Evolutionary conservation across 2,329 filamentous ascomycete species (phyloP).

Genomic region (Didymella sp.): DNA sequence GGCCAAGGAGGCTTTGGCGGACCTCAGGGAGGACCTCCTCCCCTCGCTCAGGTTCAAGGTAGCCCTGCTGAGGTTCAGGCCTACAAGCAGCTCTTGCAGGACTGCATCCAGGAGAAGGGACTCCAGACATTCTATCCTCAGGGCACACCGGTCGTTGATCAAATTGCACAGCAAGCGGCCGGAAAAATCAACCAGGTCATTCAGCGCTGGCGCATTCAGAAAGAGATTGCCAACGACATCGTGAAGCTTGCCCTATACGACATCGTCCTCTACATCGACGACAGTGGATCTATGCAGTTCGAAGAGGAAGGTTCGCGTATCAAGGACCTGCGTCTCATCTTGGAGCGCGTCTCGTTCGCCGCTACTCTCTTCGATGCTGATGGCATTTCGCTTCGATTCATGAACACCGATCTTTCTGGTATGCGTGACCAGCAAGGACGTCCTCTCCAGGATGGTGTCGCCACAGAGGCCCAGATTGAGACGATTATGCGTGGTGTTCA

Average conservation of each 20-base stretch:
- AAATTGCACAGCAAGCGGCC: constrained; percentile 59
- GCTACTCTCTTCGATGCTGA: constrained; percentile 74
- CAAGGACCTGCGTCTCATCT: constrained; percentile 69
- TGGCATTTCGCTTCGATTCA: constrained; percentile 72
- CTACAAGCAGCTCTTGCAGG: constrained; percentile 64
- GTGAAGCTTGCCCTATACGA: constrained; percentile 69
- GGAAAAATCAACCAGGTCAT: constrained; percentile 63
- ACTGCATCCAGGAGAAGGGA: constrained; percentile 66
- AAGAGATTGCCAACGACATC: constrained; percentile 68
- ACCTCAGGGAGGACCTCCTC: constrained; percentile 34
- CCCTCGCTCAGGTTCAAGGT: constrained; percentile 50
- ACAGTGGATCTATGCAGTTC: constrained; percentile 74
- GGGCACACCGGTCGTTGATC: constrained; percentile 58
- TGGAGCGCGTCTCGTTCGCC: constrained; percentile 68
- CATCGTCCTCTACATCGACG: constrained; percentile 69
- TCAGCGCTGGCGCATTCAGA: constrained; percentile 63
- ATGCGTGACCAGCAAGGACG: constrained; percentile 38
- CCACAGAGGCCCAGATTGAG: constrained; percentile 64
- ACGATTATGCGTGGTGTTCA: constrained; percentile 64
- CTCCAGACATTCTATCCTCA: constrained; percentile 66
- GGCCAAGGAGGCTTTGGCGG: constrained; percentile 40
- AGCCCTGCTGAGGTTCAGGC: constrained; percentile 60
- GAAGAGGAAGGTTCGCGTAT: constrained; percentile 72
- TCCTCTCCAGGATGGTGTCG: constrained; percentile 62
- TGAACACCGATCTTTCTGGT: constrained; percentile 64